Conservation (phyloP, 129 eudicot genomes). For the Flaveria sonorensis region DNA sequence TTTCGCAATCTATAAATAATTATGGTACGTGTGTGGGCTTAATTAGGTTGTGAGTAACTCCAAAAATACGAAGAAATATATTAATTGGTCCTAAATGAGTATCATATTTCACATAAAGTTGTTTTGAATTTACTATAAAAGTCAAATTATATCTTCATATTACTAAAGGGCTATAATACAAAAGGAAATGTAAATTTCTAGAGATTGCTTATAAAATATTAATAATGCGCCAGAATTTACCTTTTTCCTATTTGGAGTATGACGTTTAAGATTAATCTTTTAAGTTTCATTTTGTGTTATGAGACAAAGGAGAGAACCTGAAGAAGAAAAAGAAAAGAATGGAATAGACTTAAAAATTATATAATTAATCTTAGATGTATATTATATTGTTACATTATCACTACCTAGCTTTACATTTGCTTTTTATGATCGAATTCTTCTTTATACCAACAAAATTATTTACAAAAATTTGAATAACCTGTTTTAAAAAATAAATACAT, state of each 20-base stretch:
- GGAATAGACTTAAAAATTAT: no score
- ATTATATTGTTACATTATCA: no score
- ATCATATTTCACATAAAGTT: not conserved
- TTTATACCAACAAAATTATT: no score
- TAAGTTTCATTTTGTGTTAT: not conserved
- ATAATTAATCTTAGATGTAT: no score
- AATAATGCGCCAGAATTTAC: no score
- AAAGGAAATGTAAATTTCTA: not conserved
- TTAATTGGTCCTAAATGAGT: not conserved
- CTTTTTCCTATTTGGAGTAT: not conserved
- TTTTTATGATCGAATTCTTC: no score
- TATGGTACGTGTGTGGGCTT: not conserved
- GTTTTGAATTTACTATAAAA: conserved; percentile 14
- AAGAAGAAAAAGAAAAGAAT: not conserved
- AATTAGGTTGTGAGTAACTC: not conserved
- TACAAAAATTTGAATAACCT: no score
- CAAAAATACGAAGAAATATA: not conserved
- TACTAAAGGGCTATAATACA: not conserved
- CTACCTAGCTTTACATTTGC: no score
- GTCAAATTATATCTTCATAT: conserved; percentile 8
- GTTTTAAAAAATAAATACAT: no score
- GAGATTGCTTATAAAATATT: not conserved
- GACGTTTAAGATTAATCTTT: not conserved
- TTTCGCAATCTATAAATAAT: not conserved
- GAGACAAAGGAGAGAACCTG: not conserved